Percentiles rank a stretch among this genome's conserved stretches.
These are phyloP conservation scores for Barnettozyma vustinii DNA, from an alignment of 805 yeast species.

Conservation along the genomic window DNA sequence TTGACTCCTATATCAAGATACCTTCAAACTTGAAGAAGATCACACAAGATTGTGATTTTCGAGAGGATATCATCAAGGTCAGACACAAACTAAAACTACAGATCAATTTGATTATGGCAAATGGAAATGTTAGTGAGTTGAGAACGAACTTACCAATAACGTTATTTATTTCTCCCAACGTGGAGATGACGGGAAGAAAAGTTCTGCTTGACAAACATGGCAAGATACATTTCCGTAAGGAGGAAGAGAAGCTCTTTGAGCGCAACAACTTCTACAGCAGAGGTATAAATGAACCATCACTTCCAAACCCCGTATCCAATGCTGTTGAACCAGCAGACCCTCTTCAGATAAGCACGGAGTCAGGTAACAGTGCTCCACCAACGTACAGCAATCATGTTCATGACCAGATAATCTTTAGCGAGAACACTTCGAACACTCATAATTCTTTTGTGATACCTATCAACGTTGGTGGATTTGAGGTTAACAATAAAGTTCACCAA, in stretches of 20 bases:
- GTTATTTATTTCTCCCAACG: conserved; percentile 69
- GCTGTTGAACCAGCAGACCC: conserved; percentile 1
- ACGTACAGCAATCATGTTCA: conserved; percentile 65
- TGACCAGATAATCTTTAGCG: conserved; percentile 41
- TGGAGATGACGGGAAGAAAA: conserved; percentile 44
- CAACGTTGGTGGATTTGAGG: conserved; percentile 4
- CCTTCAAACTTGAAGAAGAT: conserved; percentile 68
- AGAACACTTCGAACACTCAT: conserved; percentile 9
- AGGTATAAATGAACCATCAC: not conserved
- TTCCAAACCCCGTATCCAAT: not conserved
- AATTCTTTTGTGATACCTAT: not conserved
- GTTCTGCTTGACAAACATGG: conserved; percentile 35
- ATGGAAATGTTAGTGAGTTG: conserved; percentile 79
- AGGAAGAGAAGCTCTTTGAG: conserved; percentile 29
- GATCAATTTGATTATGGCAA: conserved; percentile 63
- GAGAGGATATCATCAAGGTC: conserved; percentile 58
- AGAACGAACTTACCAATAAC: conserved; percentile 80
- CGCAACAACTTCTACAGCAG: conserved; percentile 9
- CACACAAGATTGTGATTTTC: conserved; percentile 79
- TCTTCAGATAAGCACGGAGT: not conserved
- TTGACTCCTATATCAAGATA: conserved; percentile 50
- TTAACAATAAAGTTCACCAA: not conserved
- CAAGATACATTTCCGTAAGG: conserved; percentile 36
- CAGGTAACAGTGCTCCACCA: conserved; percentile 62
- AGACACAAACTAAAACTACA: conserved; percentile 77